Percentiles rank a stretch among this genome's conserved stretches.
These are phyloP conservation scores for Chondrostereum purpureum DNA, from an alignment of 1,284 basidiomycete species.

Conservation along the genomic window DNA sequence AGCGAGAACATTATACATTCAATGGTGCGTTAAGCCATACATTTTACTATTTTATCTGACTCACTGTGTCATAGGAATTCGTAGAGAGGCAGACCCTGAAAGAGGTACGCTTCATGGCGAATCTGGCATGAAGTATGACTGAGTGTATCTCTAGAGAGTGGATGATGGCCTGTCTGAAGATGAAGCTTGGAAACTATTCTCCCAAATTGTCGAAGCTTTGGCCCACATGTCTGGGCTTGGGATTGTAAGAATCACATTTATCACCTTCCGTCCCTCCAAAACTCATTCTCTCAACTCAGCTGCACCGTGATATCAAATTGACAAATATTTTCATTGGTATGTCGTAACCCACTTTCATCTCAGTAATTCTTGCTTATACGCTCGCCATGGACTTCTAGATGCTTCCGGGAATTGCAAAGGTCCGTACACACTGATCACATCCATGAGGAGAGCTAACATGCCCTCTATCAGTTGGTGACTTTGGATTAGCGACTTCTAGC, in stretches of 20 bases:
- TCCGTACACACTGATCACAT: conserved; percentile 18
- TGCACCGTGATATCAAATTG: conserved; percentile 91
- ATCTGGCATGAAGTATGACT: conserved; percentile 5
- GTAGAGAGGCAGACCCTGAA: conserved; percentile 82
- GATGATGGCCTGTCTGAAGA: conserved; percentile 76
- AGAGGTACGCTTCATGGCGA: conserved; percentile 42
- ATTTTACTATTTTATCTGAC: background rate
- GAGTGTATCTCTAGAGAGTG: conserved; percentile 49
- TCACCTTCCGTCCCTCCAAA: too few species aligned
- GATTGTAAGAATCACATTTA: too few species aligned
- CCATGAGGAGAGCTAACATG: conserved; percentile 2
- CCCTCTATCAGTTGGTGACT: conserved; percentile 68
- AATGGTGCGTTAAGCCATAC: conserved; percentile 85
- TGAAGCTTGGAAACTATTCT: conserved; percentile 86
- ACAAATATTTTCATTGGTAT: conserved; percentile 88
- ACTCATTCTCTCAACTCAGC: too few species aligned
- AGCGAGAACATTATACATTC: conserved; percentile 75
- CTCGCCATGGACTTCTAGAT: conserved; percentile 38
- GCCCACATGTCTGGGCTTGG: conserved; percentile 86
- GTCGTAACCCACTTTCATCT: conserved; percentile 14
- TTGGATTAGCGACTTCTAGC: conserved; percentile 86
- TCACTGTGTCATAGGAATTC: conserved; percentile 56
- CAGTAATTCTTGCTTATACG: conserved; percentile 1
- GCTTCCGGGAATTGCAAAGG: conserved; percentile 87
- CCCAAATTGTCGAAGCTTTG: conserved; percentile 89